Evolutionary conservation across 2,329 filamentous ascomycete genomes (phyloP).

Genomic region (Arthrobotrys sinensis): DNA sequence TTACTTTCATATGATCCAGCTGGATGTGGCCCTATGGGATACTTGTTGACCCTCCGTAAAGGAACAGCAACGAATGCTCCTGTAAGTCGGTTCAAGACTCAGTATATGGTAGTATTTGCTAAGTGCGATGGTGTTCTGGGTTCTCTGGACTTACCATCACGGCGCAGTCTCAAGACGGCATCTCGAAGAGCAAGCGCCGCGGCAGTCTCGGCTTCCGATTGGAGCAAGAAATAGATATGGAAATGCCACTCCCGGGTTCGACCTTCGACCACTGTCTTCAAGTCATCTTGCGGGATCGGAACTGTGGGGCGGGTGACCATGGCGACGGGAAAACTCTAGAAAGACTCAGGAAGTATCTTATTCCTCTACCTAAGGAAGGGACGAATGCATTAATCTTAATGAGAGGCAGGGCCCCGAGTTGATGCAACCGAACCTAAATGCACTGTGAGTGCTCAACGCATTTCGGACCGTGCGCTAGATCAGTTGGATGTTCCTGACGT

Average conservation of each 20-base stretch:
- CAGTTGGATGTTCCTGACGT: no score
- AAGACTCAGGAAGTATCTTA: neutral
- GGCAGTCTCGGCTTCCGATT: constrained; percentile 65
- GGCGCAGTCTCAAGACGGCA: constrained; percentile 66
- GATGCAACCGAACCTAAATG: no score
- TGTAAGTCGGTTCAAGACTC: constrained; percentile 40
- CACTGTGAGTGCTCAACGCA: no score
- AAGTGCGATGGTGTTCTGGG: neutral
- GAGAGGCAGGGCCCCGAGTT: no score
- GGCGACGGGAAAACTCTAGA: neutral
- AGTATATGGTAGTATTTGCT: neutral
- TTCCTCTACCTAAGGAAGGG: neutral
- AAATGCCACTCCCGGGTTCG: constrained; percentile 65
- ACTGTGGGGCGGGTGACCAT: constrained; percentile 29
- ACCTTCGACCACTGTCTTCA: constrained; percentile 26
- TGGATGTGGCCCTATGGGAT: constrained; percentile 66
- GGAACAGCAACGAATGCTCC: constrained; percentile 67
- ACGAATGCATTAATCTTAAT: no score
- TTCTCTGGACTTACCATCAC: constrained; percentile 64
- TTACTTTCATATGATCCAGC: constrained; percentile 67
- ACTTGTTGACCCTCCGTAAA: constrained; percentile 65
- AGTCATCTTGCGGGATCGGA: constrained; percentile 16
- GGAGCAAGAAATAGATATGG: constrained; percentile 66
- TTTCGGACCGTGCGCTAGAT: no score
- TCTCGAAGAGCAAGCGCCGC: constrained; percentile 66